Evolutionary conservation across 1,284 basidiomycete species (phyloP), one percentile per base, ranked within the genome.

Genomic region (Fistulinella cinereoalba): DNA sequence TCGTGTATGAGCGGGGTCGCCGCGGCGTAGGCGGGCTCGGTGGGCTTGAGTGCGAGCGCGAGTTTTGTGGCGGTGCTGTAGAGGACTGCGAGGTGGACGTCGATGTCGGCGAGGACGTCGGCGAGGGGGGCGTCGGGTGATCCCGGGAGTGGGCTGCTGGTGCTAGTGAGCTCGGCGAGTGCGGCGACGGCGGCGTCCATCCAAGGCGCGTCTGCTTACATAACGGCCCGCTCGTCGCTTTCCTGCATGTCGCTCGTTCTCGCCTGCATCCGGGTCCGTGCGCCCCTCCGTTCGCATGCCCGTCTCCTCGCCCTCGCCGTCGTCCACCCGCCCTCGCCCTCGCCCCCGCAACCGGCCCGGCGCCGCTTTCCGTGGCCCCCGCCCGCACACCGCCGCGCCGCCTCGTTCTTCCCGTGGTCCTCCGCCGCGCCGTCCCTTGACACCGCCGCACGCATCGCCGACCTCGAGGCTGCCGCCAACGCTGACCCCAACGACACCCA

Each of bases 391-490:
- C 44, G 40, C 51, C 64, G 57, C 37, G 51, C 47, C 8, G 58
- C 84, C 23, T 76, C 76, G 36, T 69, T 83, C 39, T 82, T 83
- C 54, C 67, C 73, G 4, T 73, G 74, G 41, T 67, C 74, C 45
- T 61, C 69, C 31, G 58, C 75, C 15, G 66, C 75, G 1, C 85
- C 85, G 2, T 75, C 83, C 2, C 85, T 86, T 1, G 71, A 76
- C 28, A 73, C 81, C 23, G 79, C 88, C 13, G 83, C 83, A 2
- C 74, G 79, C 41, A 83, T 91, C 21, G 77, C 82, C 15, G 71
- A 77, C 10, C 73, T 89, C 36, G 88, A 92, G 57, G 83, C 81
- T 3, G 83, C 83, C 38, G 88, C 84, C 12, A 85, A 90, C 52
- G 76, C 81, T 4, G 70, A 81, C 53, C 83, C 85, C 1, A 71